phyloP scores from a whole-genome alignment of 495 filamentous ascomycete genomes.

The Lasiosphaeria hispida region DNA sequence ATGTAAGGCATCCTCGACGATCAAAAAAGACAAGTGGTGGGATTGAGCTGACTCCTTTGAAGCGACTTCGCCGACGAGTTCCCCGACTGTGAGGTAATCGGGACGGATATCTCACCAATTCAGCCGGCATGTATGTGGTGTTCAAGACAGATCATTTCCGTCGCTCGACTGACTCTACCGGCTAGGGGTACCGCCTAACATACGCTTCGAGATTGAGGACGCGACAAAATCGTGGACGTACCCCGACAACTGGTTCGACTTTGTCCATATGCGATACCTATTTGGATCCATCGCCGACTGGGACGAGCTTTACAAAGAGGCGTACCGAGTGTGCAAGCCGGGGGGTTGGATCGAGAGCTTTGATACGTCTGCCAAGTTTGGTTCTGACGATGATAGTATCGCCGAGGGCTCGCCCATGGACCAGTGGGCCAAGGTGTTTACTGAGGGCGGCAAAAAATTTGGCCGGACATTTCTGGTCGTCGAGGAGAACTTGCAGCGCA shows the following conservation, averaged over 20 bases:
- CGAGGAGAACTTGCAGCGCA: slow-evolving; percentile 31
- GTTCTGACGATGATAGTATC: slow-evolving; percentile 20
- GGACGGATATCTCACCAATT: slow-evolving; percentile 62
- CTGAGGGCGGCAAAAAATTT: slow-evolving; percentile 15
- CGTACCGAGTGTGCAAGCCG: slow-evolving; percentile 23
- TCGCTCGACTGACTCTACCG: too few relatives aligned
- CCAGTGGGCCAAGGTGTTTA: slow-evolving; percentile 22
- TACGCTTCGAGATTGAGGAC: slow-evolving; percentile 53
- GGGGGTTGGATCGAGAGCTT: slow-evolving; percentile 28
- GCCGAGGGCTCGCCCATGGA: slow-evolving; percentile 14
- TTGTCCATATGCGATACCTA: slow-evolving; percentile 54
- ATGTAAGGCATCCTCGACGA: slow-evolving; percentile 25
- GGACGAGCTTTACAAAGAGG: slow-evolving; percentile 41
- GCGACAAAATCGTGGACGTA: slow-evolving; percentile 49
- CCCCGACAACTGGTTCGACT: slow-evolving; percentile 52
- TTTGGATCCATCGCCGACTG: slow-evolving; percentile 53
- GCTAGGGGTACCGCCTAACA: slow-evolving; percentile 45
- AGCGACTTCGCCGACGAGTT: slow-evolving; percentile 46
- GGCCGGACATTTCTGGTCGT: slow-evolving; percentile 16
- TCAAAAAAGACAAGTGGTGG: background rate
- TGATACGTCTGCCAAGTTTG: slow-evolving; percentile 25
- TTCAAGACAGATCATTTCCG: too few relatives aligned
- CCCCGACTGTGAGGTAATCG: slow-evolving; percentile 53
- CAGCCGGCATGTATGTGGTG: slow-evolving; percentile 37
- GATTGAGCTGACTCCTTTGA: slow-evolving; percentile 10